Percentiles rank a stretch among this genome's conserved stretches.
Conservation (phyloP, 1,139 yeast genomes). For the Diutina catenulata region DNA sequence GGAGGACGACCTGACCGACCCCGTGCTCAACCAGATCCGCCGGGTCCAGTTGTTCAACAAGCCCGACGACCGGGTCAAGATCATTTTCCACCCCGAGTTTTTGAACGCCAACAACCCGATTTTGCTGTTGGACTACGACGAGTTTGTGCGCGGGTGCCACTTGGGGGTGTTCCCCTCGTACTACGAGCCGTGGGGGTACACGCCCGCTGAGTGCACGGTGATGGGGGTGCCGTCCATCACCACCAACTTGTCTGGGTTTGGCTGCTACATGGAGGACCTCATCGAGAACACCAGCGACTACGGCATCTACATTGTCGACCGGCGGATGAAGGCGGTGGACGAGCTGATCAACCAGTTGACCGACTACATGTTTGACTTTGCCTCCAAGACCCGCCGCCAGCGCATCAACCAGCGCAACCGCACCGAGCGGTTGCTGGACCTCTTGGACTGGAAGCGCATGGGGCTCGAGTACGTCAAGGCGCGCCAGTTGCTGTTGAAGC, state of each 20-base stretch:
- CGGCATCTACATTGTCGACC: slow-evolving; percentile 93
- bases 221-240: slow-evolving; percentile 99
- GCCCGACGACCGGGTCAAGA: slow-evolving; percentile 85
- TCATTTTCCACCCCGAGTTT: slow-evolving; percentile 96
- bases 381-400: slow-evolving; percentile 86
- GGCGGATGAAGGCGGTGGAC: slow-evolving; percentile 87
- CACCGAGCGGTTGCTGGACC: slow-evolving; percentile 85
- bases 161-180: slow-evolving; percentile 97
- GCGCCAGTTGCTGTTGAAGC: slow-evolving; percentile 77
- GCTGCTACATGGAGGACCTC: slow-evolving; percentile 96
- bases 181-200: slow-evolving; percentile 99
- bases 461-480: slow-evolving; percentile 95
- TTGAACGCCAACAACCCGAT: slow-evolving; percentile 92
- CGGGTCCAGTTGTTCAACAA: slow-evolving; percentile 83
- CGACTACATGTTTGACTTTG: slow-evolving; percentile 81
- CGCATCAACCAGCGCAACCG: slow-evolving; percentile 96
- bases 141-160: slow-evolving; percentile 96
- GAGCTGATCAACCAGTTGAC: slow-evolving; percentile 89
- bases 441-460: slow-evolving; percentile 97
- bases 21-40: slow-evolving; percentile 84
- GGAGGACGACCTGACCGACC: slow-evolving; percentile 86
- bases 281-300: slow-evolving; percentile 92
- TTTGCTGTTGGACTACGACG: slow-evolving; percentile 88
- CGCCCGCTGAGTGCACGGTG: slow-evolving; percentile 98
- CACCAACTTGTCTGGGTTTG: slow-evolving; percentile 92